Evolutionary conservation across 2,329 filamentous ascomycete genomes (phyloP), one percentile per base, ranked within the genome.

Genomic region (Fusarium illudens): DNA sequence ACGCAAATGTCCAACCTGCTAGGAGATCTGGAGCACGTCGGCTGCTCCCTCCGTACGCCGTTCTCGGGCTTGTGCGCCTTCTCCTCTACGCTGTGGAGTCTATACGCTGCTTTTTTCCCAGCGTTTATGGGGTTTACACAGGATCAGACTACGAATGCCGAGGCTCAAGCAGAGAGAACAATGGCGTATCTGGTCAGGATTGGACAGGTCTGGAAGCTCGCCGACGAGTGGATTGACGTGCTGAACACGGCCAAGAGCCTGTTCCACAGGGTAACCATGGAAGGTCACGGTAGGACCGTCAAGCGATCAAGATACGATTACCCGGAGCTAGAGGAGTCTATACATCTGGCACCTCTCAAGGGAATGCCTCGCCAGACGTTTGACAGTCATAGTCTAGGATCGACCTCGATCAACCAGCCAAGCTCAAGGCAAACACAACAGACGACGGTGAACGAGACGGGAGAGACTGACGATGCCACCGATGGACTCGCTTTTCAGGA

Each of bases 161-260:
- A 69, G 2, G 19, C 49, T 0, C 71, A 73, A 3, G 68, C 72
- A 0, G 57, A 69, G 5, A 52, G 65, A 0, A 72, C 62, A 0
- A 70, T 70, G 58, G 19, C 29, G 0, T 33, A 62, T 29, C 52
- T 74, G 2, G 57, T 58, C 0, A 68, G 65, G 2, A 73, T 72
- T 6, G 59, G 65, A 0, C 39, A 67, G 0, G 49, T 74, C 0
- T 74, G 72, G 72, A 64, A 60, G 7, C 53, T 74, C 11, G 72
- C 72, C 1, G 60, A 72, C 2, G 72, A 73, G n/a, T 74, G 72
- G 72, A 65, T 74, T 12, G 63, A 70, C 10, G 70, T 74, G 19
- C 39, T 71, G 0, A 53, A 74, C 5, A 74, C 72, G 0, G 71
- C 68, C 0, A 68, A 68, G 50, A 60, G 62, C 11, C 27, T 74